Conservation (phyloP, 768 basidiomycete genomes). For the Neoboletus magnificus region DNA sequence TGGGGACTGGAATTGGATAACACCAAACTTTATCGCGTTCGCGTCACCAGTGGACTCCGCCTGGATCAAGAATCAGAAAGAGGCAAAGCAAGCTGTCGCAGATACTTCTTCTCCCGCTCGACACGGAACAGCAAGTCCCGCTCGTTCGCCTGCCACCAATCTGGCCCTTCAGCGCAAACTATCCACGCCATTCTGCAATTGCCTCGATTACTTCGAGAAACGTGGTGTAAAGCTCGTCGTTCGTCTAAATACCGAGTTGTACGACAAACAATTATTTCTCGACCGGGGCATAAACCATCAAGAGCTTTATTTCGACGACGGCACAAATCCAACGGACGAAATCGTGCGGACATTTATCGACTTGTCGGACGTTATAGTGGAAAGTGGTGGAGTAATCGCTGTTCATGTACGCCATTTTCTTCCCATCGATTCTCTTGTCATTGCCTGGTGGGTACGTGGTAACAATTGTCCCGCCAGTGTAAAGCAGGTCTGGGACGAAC, state of each 20-base stretch:
- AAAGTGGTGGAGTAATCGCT: constrained; percentile 76
- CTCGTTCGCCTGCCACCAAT: constrained; percentile 33
- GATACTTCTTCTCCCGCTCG: constrained; percentile 28
- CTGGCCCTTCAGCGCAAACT: constrained; percentile 75
- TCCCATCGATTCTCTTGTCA: constrained; percentile 7
- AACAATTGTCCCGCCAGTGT: constrained; percentile 50
- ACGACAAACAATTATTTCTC: constrained; percentile 76
- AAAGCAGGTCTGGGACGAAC: constrained; percentile 97
- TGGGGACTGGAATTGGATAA: constrained; percentile 95
- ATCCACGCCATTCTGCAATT: constrained; percentile 80
- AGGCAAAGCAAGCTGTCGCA: constrained; percentile 43
- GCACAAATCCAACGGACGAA: constrained; percentile 95
- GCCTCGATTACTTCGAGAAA: constrained; percentile 89
- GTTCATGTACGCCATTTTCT: constrained; percentile 65
- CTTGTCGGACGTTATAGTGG: constrained; percentile 73
- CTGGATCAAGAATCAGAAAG: constrained; percentile 77
- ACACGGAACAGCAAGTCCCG: constrained; percentile 21
- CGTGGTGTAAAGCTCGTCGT: constrained; percentile 87
- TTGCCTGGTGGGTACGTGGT: constrained; percentile 17
- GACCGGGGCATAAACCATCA: constrained; percentile 85
- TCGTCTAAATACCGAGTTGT: constrained; percentile 89
- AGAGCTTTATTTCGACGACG: constrained; percentile 97
- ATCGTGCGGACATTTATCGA: constrained; percentile 92
- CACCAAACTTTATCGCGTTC: constrained; percentile 89
- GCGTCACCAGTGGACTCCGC: constrained; percentile 83